Conservation (phyloP, 257 asterid species). For the Leptodermis oblonga region DNA sequence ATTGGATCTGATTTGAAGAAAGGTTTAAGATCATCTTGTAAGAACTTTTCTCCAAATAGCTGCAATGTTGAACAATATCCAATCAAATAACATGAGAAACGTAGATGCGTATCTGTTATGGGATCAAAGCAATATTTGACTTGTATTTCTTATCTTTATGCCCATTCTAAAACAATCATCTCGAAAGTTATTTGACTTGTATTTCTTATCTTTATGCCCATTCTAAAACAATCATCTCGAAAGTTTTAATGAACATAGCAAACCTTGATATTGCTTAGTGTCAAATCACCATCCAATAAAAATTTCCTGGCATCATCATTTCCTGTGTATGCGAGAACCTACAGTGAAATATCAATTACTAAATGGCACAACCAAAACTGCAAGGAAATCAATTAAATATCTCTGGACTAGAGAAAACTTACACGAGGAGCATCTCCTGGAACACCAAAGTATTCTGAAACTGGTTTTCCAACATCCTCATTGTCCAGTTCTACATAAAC, state of each 20-base stretch:
- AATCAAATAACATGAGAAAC: neutral
- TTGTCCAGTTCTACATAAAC: conserved; percentile 72
- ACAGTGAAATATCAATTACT: conserved; percentile 21
- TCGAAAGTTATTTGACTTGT: neutral
- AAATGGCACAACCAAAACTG: neutral
- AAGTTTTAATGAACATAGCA: conserved; percentile 12
- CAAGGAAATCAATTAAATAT: neutral
- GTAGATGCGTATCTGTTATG: neutral
- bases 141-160: neutral
- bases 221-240: neutral
- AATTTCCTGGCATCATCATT: conserved; percentile 87
- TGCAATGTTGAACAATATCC: conserved; percentile 23
- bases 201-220: neutral
- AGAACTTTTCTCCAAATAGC: conserved; percentile 79
- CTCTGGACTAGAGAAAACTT: conserved; percentile 21
- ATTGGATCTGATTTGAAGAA: conserved; percentile 90
- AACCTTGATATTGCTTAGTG: conserved; percentile 63
- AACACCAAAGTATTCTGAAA: conserved; percentile 82
- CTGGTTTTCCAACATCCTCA: conserved; percentile 78
- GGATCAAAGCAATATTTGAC: neutral
- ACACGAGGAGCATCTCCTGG: conserved; percentile 57
- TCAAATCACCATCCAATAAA: conserved; percentile 67
- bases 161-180: neutral
- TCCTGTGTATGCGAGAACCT: conserved; percentile 94
- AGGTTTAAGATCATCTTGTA: conserved; percentile 76